Percentiles rank a stretch among this genome's conserved stretches.
Conservation (phyloP, 1,139 yeast species). For the Torulaspora globosa region DNA sequence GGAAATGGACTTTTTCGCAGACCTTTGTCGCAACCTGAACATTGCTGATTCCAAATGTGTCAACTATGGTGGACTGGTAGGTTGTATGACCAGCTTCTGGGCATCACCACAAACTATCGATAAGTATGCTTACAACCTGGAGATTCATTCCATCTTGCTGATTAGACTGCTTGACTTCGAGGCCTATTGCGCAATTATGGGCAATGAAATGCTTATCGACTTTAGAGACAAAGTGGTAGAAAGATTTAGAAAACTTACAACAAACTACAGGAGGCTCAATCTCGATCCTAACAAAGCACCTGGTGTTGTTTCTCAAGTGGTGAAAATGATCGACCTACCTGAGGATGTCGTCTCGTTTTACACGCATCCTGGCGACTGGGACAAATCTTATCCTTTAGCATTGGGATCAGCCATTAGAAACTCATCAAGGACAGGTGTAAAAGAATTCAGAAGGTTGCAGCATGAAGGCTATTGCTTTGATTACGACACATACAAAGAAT, state of each 20-base stretch:
- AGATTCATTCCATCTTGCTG: conserved; percentile 42
- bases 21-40: conserved; percentile 24
- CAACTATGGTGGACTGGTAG: conserved; percentile 30
- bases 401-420: conserved; percentile 30
- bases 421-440: conserved; percentile 27
- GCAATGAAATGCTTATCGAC: conserved; percentile 37
- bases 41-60: conserved; percentile 18
- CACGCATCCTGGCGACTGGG: conserved; percentile 36
- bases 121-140: conserved; percentile 28
- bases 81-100: conserved; percentile 30
- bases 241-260: conserved; percentile 24
- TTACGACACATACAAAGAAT: conserved; percentile 33
- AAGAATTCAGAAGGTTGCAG: conserved; percentile 27
- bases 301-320: conserved; percentile 31
- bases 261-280: conserved; percentile 27
- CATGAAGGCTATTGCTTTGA: conserved; percentile 33
- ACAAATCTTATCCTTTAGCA: conserved; percentile 32
- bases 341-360: conserved; percentile 26
- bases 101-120: conserved; percentile 29
- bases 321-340: conserved; percentile 27
- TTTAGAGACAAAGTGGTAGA: conserved; percentile 33
- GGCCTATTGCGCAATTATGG: conserved; percentile 44
- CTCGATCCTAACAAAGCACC: conserved; percentile 27
- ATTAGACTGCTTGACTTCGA: conserved; percentile 53
- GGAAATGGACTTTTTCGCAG: conserved; percentile 34